Evolutionary conservation across 805 yeast species (phyloP).

Genomic region (Candida corydali): DNA sequence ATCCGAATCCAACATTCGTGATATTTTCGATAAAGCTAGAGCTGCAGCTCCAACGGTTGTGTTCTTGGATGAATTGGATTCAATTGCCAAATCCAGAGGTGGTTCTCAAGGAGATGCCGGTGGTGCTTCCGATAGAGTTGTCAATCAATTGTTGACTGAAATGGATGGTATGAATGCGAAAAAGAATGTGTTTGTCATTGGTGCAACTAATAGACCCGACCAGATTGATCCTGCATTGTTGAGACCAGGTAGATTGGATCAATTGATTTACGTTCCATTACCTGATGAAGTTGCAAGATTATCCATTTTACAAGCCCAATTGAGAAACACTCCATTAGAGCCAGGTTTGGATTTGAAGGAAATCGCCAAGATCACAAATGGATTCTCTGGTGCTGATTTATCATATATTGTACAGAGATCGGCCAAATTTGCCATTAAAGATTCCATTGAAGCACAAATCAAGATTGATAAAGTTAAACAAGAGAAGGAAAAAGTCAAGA

Average conservation of each 20-base stretch:
- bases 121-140: slow-evolving; percentile 95
- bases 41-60: slow-evolving; percentile 99
- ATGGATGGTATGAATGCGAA: slow-evolving; percentile 99
- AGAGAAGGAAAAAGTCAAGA: slow-evolving; percentile 30
- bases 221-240: slow-evolving; percentile 63
- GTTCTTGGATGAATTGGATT: slow-evolving; percentile 95
- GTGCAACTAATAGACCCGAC: slow-evolving; percentile 99
- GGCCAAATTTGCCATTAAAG: slow-evolving; percentile 98
- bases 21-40: slow-evolving; percentile 95
- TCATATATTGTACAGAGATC: slow-evolving; percentile 96
- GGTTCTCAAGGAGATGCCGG: slow-evolving; percentile 89
- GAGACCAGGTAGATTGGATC: slow-evolving; percentile 89
- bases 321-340: slow-evolving; percentile 97
- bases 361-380: slow-evolving; percentile 92
- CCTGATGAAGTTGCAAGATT: slow-evolving; percentile 95
- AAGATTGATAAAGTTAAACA: slow-evolving; percentile 35
- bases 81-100: slow-evolving; percentile 96
- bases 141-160: slow-evolving; percentile 91
- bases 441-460: slow-evolving; percentile 80
- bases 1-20: slow-evolving; percentile 95
- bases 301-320: slow-evolving; percentile 90
- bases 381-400: slow-evolving; percentile 99
- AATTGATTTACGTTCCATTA: slow-evolving; percentile 95
- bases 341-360: slow-evolving; percentile 88
- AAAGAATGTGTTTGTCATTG: slow-evolving; percentile 97